Percentiles rank a stretch among this genome's conserved stretches.
Conservation (phyloP, 306 rosid genomes). For the Prunus padus region DNA sequence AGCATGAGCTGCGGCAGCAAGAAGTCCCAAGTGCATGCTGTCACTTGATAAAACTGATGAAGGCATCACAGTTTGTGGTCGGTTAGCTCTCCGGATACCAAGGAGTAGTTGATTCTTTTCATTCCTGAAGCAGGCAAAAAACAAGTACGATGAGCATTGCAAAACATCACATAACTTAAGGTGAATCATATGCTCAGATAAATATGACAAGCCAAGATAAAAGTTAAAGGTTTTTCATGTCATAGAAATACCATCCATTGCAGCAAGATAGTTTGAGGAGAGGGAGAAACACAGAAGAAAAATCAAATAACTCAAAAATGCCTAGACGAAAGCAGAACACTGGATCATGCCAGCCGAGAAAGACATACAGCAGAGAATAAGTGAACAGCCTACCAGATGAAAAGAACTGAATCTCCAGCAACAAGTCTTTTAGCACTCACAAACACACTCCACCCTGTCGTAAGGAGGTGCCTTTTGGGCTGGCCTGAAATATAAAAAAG, state of each 20-base stretch:
- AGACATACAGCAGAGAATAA: slow-evolving; percentile 1
- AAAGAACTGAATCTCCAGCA: slow-evolving; percentile 97
- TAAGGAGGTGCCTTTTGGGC: slow-evolving; percentile 97
- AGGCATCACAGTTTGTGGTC: slow-evolving; percentile 97
- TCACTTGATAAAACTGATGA: slow-evolving; percentile 97
- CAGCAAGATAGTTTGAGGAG: neutral
- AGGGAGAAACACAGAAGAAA: neutral
- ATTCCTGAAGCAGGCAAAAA: slow-evolving; percentile 52
- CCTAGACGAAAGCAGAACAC: neutral
- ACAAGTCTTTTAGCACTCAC: slow-evolving; percentile 96
- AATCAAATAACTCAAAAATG: neutral
- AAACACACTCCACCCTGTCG: slow-evolving; percentile 99
- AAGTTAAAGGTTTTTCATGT: too few species aligned
- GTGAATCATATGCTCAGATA: neutral
- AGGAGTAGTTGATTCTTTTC: slow-evolving; percentile 92
- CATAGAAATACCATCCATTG: neutral
- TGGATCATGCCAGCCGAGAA: neutral
- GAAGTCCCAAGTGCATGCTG: slow-evolving; percentile 99
- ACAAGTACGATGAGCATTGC: neutral
- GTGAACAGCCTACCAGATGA: slow-evolving; percentile 71
- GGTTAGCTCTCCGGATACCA: slow-evolving; percentile 86
- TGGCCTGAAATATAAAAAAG: slow-evolving; percentile 60
- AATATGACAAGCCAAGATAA: too few species aligned
- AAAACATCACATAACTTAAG: neutral
- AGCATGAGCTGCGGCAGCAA: slow-evolving; percentile 99